Conservation (phyloP, 1,139 yeast species). For the Dujonia santamariae region DNA sequence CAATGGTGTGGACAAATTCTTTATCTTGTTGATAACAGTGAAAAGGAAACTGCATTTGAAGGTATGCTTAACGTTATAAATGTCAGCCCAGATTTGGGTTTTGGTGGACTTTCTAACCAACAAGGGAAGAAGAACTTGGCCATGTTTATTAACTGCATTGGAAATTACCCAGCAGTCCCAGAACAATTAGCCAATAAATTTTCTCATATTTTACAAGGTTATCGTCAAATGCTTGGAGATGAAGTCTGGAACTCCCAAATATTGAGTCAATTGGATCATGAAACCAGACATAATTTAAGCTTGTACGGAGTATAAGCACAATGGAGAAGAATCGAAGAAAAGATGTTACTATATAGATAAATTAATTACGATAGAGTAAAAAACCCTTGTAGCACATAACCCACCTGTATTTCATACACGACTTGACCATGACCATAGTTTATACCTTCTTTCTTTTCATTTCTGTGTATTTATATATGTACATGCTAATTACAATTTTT, state of each 20-base stretch:
- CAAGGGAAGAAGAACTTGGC: slow-evolving; percentile 50
- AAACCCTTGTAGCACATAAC: too few relatives aligned
- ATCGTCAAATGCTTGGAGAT: slow-evolving; percentile 48
- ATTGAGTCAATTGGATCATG: slow-evolving; percentile 30
- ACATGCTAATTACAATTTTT: too few relatives aligned
- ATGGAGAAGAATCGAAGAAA: not conserved
- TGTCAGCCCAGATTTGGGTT: slow-evolving; percentile 60
- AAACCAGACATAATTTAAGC: slow-evolving; percentile 22
- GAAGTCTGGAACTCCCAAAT: slow-evolving; percentile 30
- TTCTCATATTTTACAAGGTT: slow-evolving; percentile 42
- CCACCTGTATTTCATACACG: too few relatives aligned
- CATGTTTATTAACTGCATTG: slow-evolving; percentile 61
- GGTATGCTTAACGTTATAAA: slow-evolving; percentile 73
- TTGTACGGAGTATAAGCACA: slow-evolving; percentile 20
- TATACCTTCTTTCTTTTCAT: too few relatives aligned
- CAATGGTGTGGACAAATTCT: slow-evolving; percentile 69
- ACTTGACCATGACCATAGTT: too few relatives aligned
- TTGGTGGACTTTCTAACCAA: slow-evolving; percentile 47
- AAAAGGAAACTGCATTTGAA: slow-evolving; percentile 73
- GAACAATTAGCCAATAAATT: slow-evolving; percentile 43
- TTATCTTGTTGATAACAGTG: slow-evolving; percentile 69
- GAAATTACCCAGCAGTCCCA: slow-evolving; percentile 54
- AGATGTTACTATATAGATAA: not conserved
- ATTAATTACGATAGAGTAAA: not conserved
- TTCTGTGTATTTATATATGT: too few relatives aligned